These are phyloP conservation scores for Cladosporium velox DNA, from an alignment of 2,329 filamentous ascomycete species.

Conservation along the genomic window DNA sequence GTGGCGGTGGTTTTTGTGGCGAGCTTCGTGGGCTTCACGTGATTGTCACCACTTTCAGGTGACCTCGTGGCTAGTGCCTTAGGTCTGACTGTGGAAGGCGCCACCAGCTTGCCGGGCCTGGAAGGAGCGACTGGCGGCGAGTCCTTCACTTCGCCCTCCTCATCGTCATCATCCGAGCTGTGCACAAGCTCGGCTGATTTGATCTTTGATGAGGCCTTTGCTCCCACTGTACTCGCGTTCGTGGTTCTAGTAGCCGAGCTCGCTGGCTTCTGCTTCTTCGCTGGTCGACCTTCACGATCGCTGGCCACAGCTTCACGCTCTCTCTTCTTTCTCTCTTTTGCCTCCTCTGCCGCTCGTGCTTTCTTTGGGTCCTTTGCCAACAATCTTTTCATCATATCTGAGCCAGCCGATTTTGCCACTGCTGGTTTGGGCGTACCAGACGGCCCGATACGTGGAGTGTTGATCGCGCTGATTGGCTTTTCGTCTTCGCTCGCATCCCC, in stretches of 20 bases:
- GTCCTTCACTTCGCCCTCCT: slow-evolving; percentile 38
- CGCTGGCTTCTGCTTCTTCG: slow-evolving; percentile 16
- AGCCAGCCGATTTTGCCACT: slow-evolving; percentile 27
- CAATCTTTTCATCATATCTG: slow-evolving; percentile 45
- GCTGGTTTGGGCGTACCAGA: slow-evolving; percentile 32
- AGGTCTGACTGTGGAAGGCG: slow-evolving; percentile 27
- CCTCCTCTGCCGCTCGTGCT: slow-evolving; percentile 41
- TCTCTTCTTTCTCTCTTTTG: slow-evolving; percentile 51
- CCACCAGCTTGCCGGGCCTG: slow-evolving; percentile 26
- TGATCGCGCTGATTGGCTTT: slow-evolving; percentile 22
- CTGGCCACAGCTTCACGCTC: slow-evolving; percentile 38
- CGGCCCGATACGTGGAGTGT: slow-evolving; percentile 32
- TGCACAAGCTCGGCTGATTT: slow-evolving; percentile 58
- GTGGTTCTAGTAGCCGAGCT: slow-evolving; percentile 28
- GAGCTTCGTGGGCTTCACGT: slow-evolving; percentile 29
- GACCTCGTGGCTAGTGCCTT: slow-evolving; percentile 24
- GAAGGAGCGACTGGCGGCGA: slow-evolving; percentile 21
- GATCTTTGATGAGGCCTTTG: slow-evolving; percentile 46
- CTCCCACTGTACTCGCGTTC: slow-evolving; percentile 22
- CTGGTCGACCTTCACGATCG: slow-evolving; percentile 29
- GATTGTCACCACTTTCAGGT: slow-evolving; percentile 28
- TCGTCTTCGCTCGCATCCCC: slow-evolving; percentile 23
- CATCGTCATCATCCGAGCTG: slow-evolving; percentile 50
- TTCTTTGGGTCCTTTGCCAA: slow-evolving; percentile 50
- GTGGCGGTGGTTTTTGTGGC: slow-evolving; percentile 25